A percentile compares a stretch with the other conserved stretches of the same genome.
These are phyloP conservation scores for Penicillium sp. DNA, from an alignment of 2,329 filamentous ascomycete genomes.

Conservation along the genomic window DNA sequence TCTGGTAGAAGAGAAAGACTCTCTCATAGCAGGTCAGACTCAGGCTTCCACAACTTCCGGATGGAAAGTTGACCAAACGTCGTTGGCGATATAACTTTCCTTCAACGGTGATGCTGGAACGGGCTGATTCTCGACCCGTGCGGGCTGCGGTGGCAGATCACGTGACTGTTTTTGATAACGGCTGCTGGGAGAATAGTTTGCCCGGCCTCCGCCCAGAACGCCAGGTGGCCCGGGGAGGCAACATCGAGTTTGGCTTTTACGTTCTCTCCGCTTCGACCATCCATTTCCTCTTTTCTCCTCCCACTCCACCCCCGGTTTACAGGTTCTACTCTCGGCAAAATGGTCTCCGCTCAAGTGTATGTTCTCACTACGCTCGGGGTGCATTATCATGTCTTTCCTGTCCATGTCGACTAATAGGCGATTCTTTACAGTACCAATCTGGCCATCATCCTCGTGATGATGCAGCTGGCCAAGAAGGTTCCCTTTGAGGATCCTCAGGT, in stretches of 20 bases:
- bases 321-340: slow-evolving; percentile 46
- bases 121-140: background rate
- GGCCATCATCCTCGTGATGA: slow-evolving; percentile 93
- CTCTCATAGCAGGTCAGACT: background rate
- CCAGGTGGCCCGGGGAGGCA: slow-evolving; percentile 20
- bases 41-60: background rate
- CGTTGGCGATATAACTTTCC: background rate
- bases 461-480: slow-evolving; percentile 96
- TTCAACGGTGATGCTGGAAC: background rate
- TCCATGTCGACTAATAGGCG: background rate
- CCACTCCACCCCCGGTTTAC: slow-evolving; percentile 16
- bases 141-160: background rate
- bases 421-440: slow-evolving; percentile 72
- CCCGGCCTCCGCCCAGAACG: slow-evolving; percentile 17
- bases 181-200: slow-evolving; percentile 5
- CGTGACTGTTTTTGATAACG: slow-evolving; percentile 1
- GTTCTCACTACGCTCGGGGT: slow-evolving; percentile 25
- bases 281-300: slow-evolving; percentile 8
- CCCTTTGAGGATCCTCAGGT: slow-evolving; percentile 87
- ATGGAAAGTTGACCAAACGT: background rate
- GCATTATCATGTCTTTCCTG: background rate
- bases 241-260: slow-evolving; percentile 10
- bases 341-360: slow-evolving; percentile 69
- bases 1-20: background rate
- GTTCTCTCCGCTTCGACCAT: slow-evolving; percentile 3